Evolutionary conservation across 2,329 filamentous ascomycete genomes (phyloP).

Genomic region (Aspergillus intermedius): DNA sequence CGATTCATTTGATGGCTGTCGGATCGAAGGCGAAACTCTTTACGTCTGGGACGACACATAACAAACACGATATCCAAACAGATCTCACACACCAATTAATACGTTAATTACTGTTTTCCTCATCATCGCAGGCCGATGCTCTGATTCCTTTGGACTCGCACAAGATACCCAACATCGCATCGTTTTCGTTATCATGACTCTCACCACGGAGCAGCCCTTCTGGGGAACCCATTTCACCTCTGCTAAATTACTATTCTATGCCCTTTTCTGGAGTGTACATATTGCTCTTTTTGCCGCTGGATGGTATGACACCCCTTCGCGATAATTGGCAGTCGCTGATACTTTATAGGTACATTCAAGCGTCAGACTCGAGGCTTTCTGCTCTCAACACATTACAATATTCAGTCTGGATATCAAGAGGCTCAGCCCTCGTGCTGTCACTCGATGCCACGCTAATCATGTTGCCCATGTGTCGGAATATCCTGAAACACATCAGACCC

Average conservation of each 20-base stretch:
- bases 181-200: slow-evolving; percentile 20
- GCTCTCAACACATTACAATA: slow-evolving; percentile 73
- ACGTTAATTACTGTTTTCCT: neutral
- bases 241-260: slow-evolving; percentile 69
- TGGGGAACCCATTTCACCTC: slow-evolving; percentile 56
- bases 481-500: slow-evolving; percentile 76
- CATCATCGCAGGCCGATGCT: slow-evolving; percentile 16
- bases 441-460: slow-evolving; percentile 83
- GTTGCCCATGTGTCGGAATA: slow-evolving; percentile 87
- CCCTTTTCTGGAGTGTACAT: slow-evolving; percentile 75
- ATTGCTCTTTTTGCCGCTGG: slow-evolving; percentile 72
- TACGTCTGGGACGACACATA: too few relatives aligned
- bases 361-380: slow-evolving; percentile 58
- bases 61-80: neutral
- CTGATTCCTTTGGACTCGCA: neutral
- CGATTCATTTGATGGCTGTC: too few relatives aligned
- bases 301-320: slow-evolving; percentile 56
- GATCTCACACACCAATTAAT: neutral
- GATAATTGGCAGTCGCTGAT: slow-evolving; percentile 9
- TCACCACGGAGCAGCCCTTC: slow-evolving; percentile 38
- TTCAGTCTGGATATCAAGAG: slow-evolving; percentile 95
- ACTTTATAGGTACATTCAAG: slow-evolving; percentile 68
- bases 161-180: slow-evolving; percentile 4
- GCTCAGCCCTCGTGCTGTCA: slow-evolving; percentile 77
- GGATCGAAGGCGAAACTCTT: too few relatives aligned